Percentiles rank a stretch among this genome's conserved stretches.
phyloP scores from a whole-genome alignment of 2,329 filamentous ascomycete genomes.

The Aspergillus quadricinctus region DNA sequence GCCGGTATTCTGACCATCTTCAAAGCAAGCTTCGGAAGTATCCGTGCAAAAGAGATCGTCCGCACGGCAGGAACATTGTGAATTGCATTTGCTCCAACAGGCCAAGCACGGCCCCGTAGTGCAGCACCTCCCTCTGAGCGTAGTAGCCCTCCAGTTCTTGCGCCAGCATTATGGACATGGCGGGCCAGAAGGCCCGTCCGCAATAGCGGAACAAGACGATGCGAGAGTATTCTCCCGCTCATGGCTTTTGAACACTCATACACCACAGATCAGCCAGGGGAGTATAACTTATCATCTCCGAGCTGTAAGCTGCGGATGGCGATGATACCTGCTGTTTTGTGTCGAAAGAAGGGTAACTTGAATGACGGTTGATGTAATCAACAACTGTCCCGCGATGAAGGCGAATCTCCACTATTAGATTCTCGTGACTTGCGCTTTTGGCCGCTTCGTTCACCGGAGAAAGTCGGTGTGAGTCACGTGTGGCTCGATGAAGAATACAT shows the following conservation, averaged over 20 bases:
- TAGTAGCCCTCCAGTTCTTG: slow-evolving; percentile 65
- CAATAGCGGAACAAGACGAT: slow-evolving; percentile 64
- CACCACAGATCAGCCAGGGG: slow-evolving; percentile 16
- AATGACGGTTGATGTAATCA: slow-evolving; percentile 2
- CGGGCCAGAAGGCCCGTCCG: slow-evolving; percentile 59
- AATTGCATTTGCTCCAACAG: slow-evolving; percentile 71
- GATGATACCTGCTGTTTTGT: slow-evolving; percentile 3
- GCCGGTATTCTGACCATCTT: slow-evolving; percentile 87
- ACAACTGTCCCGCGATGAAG: not conserved
- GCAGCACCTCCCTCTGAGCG: slow-evolving; percentile 60
- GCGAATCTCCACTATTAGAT: slow-evolving; percentile 5
- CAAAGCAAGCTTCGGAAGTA: slow-evolving; percentile 79
- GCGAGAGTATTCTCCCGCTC: slow-evolving; percentile 72
- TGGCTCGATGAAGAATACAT: slow-evolving; percentile 6
- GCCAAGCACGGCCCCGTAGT: slow-evolving; percentile 65
- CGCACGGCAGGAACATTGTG: slow-evolving; percentile 70
- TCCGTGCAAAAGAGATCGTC: slow-evolving; percentile 62
- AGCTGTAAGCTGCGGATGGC: slow-evolving; percentile 13
- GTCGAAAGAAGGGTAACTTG: not conserved
- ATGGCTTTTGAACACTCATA: slow-evolving; percentile 47
- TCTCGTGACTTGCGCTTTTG: slow-evolving; percentile 32
- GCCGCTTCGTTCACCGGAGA: slow-evolving; percentile 28
- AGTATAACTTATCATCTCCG: slow-evolving; percentile 18
- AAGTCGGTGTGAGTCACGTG: slow-evolving; percentile 29
- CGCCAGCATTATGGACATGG: slow-evolving; percentile 57